Percentiles rank a stretch among this genome's conserved stretches.
phyloP scores from a whole-genome alignment of 106 monocot species.

The Dioscorea zingiberensis region DNA sequence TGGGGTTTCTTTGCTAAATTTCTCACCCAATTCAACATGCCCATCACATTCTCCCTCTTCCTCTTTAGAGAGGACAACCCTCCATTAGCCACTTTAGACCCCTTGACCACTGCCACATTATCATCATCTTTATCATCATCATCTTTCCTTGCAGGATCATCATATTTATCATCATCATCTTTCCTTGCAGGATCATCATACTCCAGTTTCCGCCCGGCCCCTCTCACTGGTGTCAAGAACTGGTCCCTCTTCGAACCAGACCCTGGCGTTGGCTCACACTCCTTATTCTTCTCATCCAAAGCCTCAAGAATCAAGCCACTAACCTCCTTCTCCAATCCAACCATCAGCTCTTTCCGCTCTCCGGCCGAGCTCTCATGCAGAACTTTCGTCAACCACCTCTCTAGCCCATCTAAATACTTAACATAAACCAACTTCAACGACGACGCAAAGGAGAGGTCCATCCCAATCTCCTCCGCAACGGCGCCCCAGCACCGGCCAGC shows the following conservation, averaged over 20 bases:
- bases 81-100: neutral
- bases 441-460: slow-evolving; percentile 20
- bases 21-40: slow-evolving; percentile 59
- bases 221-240: slow-evolving; percentile 28
- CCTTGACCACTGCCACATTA: no score
- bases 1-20: slow-evolving; percentile 32
- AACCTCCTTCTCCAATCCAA: neutral
- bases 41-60: slow-evolving; percentile 29
- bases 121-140: slow-evolving; percentile 5
- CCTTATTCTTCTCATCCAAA: slow-evolving; percentile 8
- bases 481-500: slow-evolving; percentile 19
- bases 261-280: neutral
- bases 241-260: slow-evolving; percentile 22
- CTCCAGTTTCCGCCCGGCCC: neutral
- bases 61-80: slow-evolving; percentile 32
- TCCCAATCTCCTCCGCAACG: slow-evolving; percentile 35
- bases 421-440: slow-evolving; percentile 49
- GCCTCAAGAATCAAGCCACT: neutral
- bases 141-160: neutral
- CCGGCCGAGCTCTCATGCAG: slow-evolving; percentile 7
- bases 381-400: slow-evolving; percentile 32
- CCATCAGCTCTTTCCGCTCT: neutral
- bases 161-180: slow-evolving; percentile 4
- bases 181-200: slow-evolving; percentile 4
- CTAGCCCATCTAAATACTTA: slow-evolving; percentile 51